phyloP scores from a whole-genome alignment of 352 stramenopile species.

The Phytopythium delawarense region DNA sequence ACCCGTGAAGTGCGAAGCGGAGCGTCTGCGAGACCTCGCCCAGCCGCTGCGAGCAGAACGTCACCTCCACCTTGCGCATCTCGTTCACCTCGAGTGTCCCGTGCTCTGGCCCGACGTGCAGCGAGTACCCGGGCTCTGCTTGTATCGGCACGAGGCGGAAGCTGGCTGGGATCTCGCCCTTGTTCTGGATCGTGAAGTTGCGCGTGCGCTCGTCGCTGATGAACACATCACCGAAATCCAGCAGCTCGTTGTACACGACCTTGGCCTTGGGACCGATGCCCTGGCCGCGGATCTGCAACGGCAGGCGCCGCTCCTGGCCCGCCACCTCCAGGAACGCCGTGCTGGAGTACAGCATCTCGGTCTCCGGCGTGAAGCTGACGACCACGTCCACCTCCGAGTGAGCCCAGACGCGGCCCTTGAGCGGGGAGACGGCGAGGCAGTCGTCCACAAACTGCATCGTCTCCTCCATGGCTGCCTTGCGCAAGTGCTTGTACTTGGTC shows the following conservation, averaged over 20 bases:
- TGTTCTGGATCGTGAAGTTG: constrained; percentile 92
- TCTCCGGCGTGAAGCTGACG: constrained; percentile 85
- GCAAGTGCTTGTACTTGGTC: constrained; percentile 90
- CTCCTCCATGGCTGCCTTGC: constrained; percentile 88
- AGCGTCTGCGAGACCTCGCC: constrained; percentile 87
- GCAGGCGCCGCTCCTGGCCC: constrained; percentile 85
- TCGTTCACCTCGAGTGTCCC: constrained; percentile 73
- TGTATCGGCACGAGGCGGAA: constrained; percentile 56
- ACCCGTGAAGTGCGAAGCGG: constrained; percentile 84
- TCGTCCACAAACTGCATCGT: constrained; percentile 93
- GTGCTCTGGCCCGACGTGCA: constrained; percentile 40
- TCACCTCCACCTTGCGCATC: constrained; percentile 79
- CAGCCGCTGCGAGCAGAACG: constrained; percentile 84
- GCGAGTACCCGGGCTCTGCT: constrained; percentile 23
- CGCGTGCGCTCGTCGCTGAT: constrained; percentile 87
- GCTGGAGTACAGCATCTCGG: constrained; percentile 78
- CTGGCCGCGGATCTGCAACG: constrained; percentile 84
- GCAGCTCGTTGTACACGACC: constrained; percentile 90
- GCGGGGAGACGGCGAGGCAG: constrained; percentile 88
- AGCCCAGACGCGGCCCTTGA: constrained; percentile 90
- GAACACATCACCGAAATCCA: constrained; percentile 95
- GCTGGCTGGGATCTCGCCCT: constrained; percentile 90
- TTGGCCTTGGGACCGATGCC: constrained; percentile 92
- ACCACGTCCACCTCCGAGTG: constrained; percentile 90
- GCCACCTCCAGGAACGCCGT: constrained; percentile 87